Percentiles rank a stretch among this genome's conserved stretches.
These are phyloP conservation scores for Colletotrichum sp. DNA, from an alignment of 2,329 filamentous ascomycete species.

Conservation along the genomic window DNA sequence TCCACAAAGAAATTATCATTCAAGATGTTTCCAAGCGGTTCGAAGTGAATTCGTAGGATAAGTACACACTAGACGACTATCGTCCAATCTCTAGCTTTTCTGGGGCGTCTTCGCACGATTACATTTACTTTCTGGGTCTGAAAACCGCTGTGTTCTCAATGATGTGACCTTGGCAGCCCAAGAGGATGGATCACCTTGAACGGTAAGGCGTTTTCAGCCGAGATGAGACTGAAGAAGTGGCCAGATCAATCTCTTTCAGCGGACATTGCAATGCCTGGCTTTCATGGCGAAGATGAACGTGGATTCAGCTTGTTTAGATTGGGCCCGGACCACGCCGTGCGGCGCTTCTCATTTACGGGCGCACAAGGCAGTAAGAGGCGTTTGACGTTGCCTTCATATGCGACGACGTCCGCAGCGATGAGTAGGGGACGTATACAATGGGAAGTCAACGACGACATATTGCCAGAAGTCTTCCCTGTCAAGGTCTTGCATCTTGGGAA, in stretches of 20 bases:
- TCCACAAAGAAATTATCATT: background rate
- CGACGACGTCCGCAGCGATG: background rate
- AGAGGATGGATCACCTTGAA: background rate
- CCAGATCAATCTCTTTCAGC: background rate
- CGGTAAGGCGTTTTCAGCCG: background rate
- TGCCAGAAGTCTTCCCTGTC: background rate
- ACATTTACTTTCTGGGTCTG: rapidly evolving
- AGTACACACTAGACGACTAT: background rate
- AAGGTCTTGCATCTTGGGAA: background rate
- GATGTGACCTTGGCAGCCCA: background rate
- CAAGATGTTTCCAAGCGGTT: background rate
- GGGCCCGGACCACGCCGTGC: background rate
- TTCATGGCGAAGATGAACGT: background rate
- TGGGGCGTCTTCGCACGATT: background rate
- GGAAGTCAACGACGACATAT: background rate
- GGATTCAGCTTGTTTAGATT: background rate
- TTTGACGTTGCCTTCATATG: background rate
- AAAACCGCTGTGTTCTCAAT: background rate
- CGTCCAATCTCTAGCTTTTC: background rate
- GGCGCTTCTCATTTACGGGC: background rate
- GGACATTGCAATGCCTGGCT: background rate
- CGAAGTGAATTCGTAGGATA: background rate
- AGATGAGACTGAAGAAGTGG: background rate
- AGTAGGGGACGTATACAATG: background rate
- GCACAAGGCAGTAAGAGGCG: no score